Evolutionary conservation across 1,284 basidiomycete genomes (phyloP).

Genomic region (Phellinidium pouzarii): DNA sequence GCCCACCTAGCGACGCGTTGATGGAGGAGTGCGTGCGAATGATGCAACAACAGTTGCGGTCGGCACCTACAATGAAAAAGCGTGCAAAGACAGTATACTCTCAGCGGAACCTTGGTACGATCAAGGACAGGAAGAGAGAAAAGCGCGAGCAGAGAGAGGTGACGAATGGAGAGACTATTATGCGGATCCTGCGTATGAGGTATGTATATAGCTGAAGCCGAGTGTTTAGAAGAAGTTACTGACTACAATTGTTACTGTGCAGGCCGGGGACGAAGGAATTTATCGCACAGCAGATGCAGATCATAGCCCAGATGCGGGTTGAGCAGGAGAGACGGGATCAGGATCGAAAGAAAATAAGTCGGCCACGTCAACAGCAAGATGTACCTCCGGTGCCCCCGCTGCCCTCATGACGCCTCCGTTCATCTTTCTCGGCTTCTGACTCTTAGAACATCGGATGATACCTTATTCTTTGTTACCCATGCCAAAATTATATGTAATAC

Average conservation of each 20-base stretch:
- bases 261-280: constrained; percentile 84
- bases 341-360: constrained; percentile 47
- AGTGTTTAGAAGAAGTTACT: constrained; percentile 5
- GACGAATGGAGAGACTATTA: constrained; percentile 80
- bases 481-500: constrained; percentile 8
- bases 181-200: constrained; percentile 92
- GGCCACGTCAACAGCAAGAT: constrained; percentile 27
- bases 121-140: constrained; percentile 89
- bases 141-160: constrained; percentile 76
- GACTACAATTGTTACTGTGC: constrained; percentile 13
- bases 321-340: constrained; percentile 60
- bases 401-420: constrained; percentile 18
- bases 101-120: constrained; percentile 92
- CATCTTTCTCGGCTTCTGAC: neutral
- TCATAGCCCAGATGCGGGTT: constrained; percentile 66
- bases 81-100: constrained; percentile 87
- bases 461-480: constrained; percentile 14
- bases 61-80: constrained; percentile 73
- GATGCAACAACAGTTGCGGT: constrained; percentile 78
- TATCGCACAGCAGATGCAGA: constrained; percentile 80
- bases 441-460: constrained; percentile 9
- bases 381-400: constrained; percentile 28
- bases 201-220: constrained; percentile 32
- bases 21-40: constrained; percentile 96
- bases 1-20: constrained; percentile 62